phyloP scores from a whole-genome alignment of 331 rosid species.

The Quercus lobata region DNA sequence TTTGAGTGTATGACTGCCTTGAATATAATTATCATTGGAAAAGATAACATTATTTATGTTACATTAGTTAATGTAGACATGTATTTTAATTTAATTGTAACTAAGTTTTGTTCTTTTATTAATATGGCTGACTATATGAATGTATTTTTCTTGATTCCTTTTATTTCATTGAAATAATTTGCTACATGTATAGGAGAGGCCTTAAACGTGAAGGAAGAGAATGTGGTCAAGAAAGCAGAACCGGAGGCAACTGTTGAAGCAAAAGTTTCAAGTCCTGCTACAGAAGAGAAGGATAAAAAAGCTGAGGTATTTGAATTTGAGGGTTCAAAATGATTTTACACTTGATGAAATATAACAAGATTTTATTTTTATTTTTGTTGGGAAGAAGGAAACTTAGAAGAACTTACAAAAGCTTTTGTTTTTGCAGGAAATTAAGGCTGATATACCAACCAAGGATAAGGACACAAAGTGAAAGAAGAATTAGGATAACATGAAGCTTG shows the following conservation, averaged over 20 bases:
- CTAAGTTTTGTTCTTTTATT: not conserved
- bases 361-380: not conserved
- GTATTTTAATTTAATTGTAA: too few relatives aligned
- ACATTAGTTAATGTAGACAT: too few relatives aligned
- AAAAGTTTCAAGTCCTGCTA: slow-evolving; percentile 19
- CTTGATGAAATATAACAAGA: not conserved
- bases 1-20: too few relatives aligned
- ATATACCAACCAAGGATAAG: slow-evolving; percentile 4
- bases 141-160: not conserved
- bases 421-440: slow-evolving; percentile 11
- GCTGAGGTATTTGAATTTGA: slow-evolving; percentile 4
- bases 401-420: not conserved
- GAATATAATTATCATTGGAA: too few relatives aligned
- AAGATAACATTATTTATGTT: too few relatives aligned
- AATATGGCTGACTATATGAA: not conserved
- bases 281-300: slow-evolving; percentile 24
- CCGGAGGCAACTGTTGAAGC: not conserved
- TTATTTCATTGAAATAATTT: not conserved
- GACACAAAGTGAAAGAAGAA: slow-evolving; percentile 1
- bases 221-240: slow-evolving; percentile 12
- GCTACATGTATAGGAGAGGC: slow-evolving; percentile 11
- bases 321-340: not conserved
- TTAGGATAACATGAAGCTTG: not conserved
- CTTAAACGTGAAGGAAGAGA: slow-evolving; percentile 17
- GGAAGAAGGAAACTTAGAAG: not conserved